Evolutionary conservation across 345 rosid species (phyloP).

Genomic region (Rhodomyrtus tomentosa): DNA sequence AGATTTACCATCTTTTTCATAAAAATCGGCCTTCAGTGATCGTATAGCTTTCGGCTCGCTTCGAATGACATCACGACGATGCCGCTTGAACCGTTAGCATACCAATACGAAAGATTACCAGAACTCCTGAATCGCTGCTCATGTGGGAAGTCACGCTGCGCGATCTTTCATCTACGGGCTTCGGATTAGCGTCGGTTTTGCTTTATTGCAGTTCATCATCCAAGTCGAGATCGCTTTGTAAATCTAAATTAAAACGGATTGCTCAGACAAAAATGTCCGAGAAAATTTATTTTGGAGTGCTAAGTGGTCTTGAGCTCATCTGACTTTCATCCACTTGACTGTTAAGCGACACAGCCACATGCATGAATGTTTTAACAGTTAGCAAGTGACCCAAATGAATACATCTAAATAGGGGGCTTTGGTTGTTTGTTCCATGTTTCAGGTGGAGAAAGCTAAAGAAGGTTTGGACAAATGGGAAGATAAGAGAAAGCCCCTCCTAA

Average conservation of each 20-base stretch:
- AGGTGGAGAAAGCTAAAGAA: constrained; percentile 52
- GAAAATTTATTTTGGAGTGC: background rate
- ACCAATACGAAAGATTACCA: background rate
- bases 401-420: background rate
- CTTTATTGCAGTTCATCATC: background rate
- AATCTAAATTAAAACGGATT: background rate
- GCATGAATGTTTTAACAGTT: background rate
- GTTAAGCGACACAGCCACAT: background rate
- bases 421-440: background rate
- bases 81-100: background rate
- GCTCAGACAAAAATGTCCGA: no score
- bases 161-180: background rate
- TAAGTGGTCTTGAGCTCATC: background rate
- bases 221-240: background rate
- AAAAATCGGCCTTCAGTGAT: background rate
- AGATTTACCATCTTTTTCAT: background rate
- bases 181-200: background rate
- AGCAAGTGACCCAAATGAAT: background rate
- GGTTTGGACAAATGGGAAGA: constrained; percentile 66
- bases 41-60: background rate
- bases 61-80: background rate
- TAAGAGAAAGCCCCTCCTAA: constrained; percentile 10
- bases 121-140: background rate
- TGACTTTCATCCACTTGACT: background rate
- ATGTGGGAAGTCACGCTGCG: background rate